Evolutionary conservation across 1,139 yeast species (phyloP).

Genomic region (Lizanozyma gosingica): DNA sequence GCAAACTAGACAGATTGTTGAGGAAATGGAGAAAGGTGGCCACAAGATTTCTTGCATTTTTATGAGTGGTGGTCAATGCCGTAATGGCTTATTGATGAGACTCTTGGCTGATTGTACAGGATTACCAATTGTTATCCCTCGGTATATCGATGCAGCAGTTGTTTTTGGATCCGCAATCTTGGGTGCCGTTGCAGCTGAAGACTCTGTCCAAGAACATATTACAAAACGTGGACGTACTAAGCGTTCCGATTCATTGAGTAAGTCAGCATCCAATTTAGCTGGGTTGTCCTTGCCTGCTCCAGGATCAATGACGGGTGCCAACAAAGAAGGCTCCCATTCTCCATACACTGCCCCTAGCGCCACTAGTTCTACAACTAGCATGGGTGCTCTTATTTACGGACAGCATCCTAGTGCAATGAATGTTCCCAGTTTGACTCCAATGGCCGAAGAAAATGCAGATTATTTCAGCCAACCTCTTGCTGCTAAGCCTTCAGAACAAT

Average conservation of each 20-base stretch:
- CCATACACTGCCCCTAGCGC: constrained; percentile 75
- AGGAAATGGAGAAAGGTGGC: constrained; percentile 72
- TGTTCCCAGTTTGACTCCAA: constrained; percentile 45
- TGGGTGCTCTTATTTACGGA: constrained; percentile 39
- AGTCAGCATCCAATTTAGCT: not conserved
- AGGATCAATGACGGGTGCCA: not conserved
- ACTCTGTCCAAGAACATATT: constrained; percentile 34
- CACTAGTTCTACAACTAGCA: constrained; percentile 49
- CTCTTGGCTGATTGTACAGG: constrained; percentile 90
- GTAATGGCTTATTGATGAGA: constrained; percentile 82
- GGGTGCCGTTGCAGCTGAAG: constrained; percentile 88
- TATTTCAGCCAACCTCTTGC: constrained; percentile 32
- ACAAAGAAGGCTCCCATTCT: constrained; percentile 33
- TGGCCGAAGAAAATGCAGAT: constrained; percentile 35
- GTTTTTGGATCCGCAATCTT: constrained; percentile 91
- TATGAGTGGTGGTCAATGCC: constrained; percentile 95
- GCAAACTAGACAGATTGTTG: constrained; percentile 92
- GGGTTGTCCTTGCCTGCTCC: not conserved
- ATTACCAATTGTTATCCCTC: constrained; percentile 84
- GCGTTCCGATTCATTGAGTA: constrained; percentile 11
- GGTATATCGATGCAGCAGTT: constrained; percentile 93
- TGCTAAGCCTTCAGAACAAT: constrained; percentile 9
- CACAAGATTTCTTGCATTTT: constrained; percentile 68
- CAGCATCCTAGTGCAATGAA: not conserved
- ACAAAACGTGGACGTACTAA: constrained; percentile 27